Evolutionary conservation across 768 basidiomycete genomes (phyloP), one percentile per base, ranked within the genome.

Genomic region (Mycena rebaudengoi): DNA sequence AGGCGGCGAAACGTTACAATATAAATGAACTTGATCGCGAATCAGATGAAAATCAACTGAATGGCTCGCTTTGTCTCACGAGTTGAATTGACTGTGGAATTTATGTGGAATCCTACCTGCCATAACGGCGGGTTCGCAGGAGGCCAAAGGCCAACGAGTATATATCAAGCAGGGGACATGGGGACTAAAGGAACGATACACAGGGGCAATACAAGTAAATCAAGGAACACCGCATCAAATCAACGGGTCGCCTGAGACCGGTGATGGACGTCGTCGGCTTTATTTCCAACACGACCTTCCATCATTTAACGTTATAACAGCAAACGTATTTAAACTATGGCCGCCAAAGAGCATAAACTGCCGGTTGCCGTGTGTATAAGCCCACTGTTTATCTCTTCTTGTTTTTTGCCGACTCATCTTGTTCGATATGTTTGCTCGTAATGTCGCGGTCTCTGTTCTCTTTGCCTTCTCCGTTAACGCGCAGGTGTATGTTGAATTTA

Each of bases 371-470:
- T 48, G 45, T 26, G 45, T 48, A 48, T 48, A 48, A 48, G 30
- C 28, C 28, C 45, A 29, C 28, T 48, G 45, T 49, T 20, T 20
- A 32, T 49, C 46, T 48, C 28, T 48, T 48, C 46, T 48, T 13
- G 45, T n/a, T 49, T 49, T 49, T 33, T 32, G 29, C 33, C 50
- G 21, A 37, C 50, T 51, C 11, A 37, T 35, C 50, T 51, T 26
- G 50, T 51, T 35, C 50, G 33, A 51, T 51, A 51, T 51, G 50
- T 37, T 51, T 26, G 33, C 50, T 51, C 50, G 50, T 51, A 51
- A 51, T 23, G 23, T 51, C 50, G 50, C 35, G 35, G 33, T 26
- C 50, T 51, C 33, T 51, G 35, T 51, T 21, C 50, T 51, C 50
- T 35, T 51, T 37, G 50, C 21, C 23, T 51, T 21, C 50, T 51